These are phyloP conservation scores for Boletus sp. DNA, from an alignment of 1,284 basidiomycete species.

Conservation along the genomic window DNA sequence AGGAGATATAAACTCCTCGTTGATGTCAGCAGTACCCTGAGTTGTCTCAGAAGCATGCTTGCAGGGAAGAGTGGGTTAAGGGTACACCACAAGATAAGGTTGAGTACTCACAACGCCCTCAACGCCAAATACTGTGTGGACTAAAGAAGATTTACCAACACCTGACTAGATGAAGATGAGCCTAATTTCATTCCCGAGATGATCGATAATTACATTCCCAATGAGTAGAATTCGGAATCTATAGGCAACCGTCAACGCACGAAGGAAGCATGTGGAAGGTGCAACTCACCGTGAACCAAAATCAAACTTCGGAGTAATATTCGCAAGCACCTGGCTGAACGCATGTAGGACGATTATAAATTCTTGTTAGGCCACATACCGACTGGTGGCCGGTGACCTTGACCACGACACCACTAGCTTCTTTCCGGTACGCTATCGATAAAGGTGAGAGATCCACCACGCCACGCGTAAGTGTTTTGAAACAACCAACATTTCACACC, in stretches of 20 bases:
- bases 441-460: not conserved
- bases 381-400: not conserved
- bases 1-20: constrained; percentile 10
- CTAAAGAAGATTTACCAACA: constrained; percentile 18
- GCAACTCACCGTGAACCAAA: constrained; percentile 10
- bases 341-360: not conserved
- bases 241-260: not conserved
- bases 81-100: not conserved
- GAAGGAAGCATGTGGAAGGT: not conserved
- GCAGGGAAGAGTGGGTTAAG: not conserved
- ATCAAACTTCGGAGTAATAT: constrained; percentile 1
- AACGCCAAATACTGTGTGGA: constrained; percentile 16
- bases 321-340: constrained; percentile 2
- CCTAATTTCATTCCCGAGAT: not conserved
- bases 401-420: constrained; percentile 6
- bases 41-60: constrained; percentile 2
- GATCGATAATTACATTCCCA: constrained; percentile 11
- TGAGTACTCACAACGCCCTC: constrained; percentile 8
- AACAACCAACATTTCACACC: constrained; percentile 9
- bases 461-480: not conserved
- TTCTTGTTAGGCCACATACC: not conserved
- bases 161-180: constrained; percentile 11
- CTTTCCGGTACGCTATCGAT: constrained; percentile 10
- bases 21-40: constrained; percentile 10
- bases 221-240: constrained; percentile 22